Percentiles rank a stretch among this genome's conserved stretches.
These are phyloP conservation scores for Diaporthe vaccinii DNA, from an alignment of 2,329 filamentous ascomycete genomes.

Conservation along the genomic window DNA sequence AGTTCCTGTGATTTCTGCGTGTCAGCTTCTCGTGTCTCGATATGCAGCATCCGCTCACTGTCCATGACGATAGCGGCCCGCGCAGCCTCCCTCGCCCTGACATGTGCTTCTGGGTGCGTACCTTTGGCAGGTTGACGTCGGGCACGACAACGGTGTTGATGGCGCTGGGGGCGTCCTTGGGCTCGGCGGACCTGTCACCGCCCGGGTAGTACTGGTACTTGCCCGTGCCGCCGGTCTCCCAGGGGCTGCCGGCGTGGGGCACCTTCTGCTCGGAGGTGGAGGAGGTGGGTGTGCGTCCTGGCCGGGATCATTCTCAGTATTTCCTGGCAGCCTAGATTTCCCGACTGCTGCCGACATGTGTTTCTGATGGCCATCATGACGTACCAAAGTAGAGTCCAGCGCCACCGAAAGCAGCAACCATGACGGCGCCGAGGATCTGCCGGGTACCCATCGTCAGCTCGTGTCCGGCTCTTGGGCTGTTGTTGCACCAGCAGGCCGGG, in stretches of 20 bases:
- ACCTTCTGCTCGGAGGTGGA: conserved; percentile 86
- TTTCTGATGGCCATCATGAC: conserved; percentile 42
- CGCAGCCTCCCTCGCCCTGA: background rate
- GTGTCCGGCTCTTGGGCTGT: conserved; percentile 5
- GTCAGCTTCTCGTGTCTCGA: conserved; percentile 39
- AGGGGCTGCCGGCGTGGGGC: conserved; percentile 85
- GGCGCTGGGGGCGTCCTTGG: conserved; percentile 93
- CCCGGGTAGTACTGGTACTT: conserved; percentile 88
- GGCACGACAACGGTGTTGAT: conserved; percentile 95
- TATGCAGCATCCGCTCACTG: background rate
- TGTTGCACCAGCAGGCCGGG: background rate
- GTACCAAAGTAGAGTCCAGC: conserved; percentile 92
- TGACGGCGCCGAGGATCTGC: conserved; percentile 91
- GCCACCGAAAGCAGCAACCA: conserved; percentile 88
- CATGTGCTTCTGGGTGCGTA: conserved; percentile 54
- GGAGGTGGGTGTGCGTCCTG: conserved; percentile 87
- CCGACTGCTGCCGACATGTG: background rate
- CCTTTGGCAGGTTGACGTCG: conserved; percentile 92
- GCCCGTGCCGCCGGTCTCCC: conserved; percentile 78
- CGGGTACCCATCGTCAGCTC: conserved; percentile 43
- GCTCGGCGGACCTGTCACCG: conserved; percentile 80
- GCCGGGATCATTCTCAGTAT: conserved; percentile 30
- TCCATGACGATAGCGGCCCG: background rate
- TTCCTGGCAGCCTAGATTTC: background rate
- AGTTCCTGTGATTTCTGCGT: conserved; percentile 71